phyloP scores from a whole-genome alignment of 176 grass and related monocot genomes.

The Carex cristatella region DNA sequence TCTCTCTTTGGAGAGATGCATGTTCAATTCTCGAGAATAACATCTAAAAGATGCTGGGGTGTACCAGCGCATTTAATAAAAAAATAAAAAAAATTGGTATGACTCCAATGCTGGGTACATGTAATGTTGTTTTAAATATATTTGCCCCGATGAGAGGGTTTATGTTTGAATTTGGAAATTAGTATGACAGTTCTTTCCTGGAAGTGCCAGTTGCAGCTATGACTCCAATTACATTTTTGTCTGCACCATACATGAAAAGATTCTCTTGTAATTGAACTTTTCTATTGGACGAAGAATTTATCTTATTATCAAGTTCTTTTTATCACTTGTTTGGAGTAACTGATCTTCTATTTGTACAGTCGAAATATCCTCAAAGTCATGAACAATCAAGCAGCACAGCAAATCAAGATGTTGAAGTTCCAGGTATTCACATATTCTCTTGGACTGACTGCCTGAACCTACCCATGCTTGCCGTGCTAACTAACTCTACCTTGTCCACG shows the following conservation, averaged over 20 bases:
- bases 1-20: too few relatives aligned
- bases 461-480: constrained; percentile 48
- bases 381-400: neutral
- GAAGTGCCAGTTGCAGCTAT: neutral
- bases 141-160: neutral
- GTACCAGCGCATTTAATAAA: too few relatives aligned
- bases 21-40: too few relatives aligned
- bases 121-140: neutral
- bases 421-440: constrained; percentile 51
- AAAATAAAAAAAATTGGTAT: neutral
- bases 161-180: neutral
- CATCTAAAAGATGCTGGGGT: too few relatives aligned
- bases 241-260: neutral
- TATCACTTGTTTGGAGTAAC: neutral
- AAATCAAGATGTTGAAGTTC: constrained; percentile 23
- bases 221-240: constrained; percentile 1
- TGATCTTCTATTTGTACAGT: constrained; percentile 24
- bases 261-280: neutral
- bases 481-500: constrained; percentile 70
- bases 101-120: neutral
- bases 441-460: constrained; percentile 75
- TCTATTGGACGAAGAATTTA: neutral
- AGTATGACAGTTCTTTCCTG: neutral
- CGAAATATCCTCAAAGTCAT: neutral
- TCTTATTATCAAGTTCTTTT: neutral